Evolutionary conservation across 2,329 filamentous ascomycete species (phyloP).

Genomic region (Dichotomopilus funicola): DNA sequence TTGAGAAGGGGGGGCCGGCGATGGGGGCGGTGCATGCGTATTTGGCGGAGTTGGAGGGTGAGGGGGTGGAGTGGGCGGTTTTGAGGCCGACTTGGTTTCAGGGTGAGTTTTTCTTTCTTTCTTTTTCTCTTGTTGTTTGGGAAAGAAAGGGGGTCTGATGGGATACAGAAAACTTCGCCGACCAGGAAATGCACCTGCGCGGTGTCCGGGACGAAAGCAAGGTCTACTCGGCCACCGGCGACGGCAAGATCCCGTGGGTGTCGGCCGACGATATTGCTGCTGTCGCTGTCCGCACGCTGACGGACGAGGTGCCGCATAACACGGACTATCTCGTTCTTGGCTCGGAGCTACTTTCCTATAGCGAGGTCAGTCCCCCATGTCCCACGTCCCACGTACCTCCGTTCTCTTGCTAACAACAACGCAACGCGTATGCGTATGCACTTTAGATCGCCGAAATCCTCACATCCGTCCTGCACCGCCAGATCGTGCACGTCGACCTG

Average conservation of each 20-base stretch:
- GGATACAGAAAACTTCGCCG: constrained; percentile 38
- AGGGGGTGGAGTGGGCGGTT: constrained; percentile 36
- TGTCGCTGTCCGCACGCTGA: constrained; percentile 36
- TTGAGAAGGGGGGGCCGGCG: constrained; percentile 31
- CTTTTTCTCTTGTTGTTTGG: neutral
- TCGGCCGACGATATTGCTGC: constrained; percentile 41
- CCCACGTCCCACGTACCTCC: neutral
- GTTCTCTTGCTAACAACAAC: neutral
- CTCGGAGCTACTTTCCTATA: constrained; percentile 32
- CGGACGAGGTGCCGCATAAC: constrained; percentile 34
- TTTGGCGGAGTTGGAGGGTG: constrained; percentile 31
- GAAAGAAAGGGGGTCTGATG: neutral
- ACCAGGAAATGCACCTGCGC: constrained; percentile 22
- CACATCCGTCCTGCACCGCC: constrained; percentile 27
- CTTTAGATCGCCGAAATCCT: constrained; percentile 31
- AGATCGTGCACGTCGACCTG: constrained; percentile 32
- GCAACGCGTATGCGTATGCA: neutral
- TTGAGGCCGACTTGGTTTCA: constrained; percentile 45
- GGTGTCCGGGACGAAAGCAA: constrained; percentile 34
- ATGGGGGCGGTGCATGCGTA: constrained; percentile 35
- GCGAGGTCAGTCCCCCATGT: constrained; percentile 23
- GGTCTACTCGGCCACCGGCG: constrained; percentile 37
- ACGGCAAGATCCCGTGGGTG: constrained; percentile 42
- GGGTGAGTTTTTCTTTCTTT: constrained; percentile 26
- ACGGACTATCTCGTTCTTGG: constrained; percentile 35